Base-by-base conservation (phyloP, 129 eudicot genomes). In the Mikania micrantha region DNA sequence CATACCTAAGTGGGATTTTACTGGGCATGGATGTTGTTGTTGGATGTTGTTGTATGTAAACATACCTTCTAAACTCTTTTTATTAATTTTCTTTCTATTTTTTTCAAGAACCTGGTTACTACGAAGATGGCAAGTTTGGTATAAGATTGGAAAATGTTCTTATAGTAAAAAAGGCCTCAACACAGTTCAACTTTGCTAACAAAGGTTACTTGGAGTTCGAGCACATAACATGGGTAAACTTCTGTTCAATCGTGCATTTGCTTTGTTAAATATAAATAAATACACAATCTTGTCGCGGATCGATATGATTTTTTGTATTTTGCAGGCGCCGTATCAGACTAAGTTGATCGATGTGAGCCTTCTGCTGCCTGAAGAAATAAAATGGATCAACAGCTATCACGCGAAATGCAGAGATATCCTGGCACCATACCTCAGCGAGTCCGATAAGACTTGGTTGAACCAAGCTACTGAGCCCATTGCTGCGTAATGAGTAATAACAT, bases 81-180 rank as follows among this genome's bases (percentile, higher is more conserved):
- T 7, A 15, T 44, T 11, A 22, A 27, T 20, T 48, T 1, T 69
- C 0, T 19, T 50, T 22, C 20, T 39, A 10, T 12, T 54, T 54
- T 54, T 54, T 22, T 2, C n/a, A 8, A 93, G 99, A 93, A 83
- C 99, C 99, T 80, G 98, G 98, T 74, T 93, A 93, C 81, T 93
- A 93, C 20, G 98, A 93, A 79, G 96, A 93, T 63, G 96, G 98
- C 44, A 88, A 86, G 32, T 93, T 93, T 13, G 99, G 99, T 45
- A 79, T 93, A 69, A 85, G 99, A 78, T 72, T 89, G 79, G 99
- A 94, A 74, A 94, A 94, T 78, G 99, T 94, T 79, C 96, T 94
- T 60, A 79, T 94, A 20, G 71, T 94, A 25, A 94, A 89, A 69
- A 93, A 94, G 40, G 87, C 95, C 31, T 80, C 85, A 49, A 94